These are phyloP conservation scores for Chlamydomonas sphaeroides DNA, from an alignment of 139 green algal genomes.

Conservation along the genomic window DNA sequence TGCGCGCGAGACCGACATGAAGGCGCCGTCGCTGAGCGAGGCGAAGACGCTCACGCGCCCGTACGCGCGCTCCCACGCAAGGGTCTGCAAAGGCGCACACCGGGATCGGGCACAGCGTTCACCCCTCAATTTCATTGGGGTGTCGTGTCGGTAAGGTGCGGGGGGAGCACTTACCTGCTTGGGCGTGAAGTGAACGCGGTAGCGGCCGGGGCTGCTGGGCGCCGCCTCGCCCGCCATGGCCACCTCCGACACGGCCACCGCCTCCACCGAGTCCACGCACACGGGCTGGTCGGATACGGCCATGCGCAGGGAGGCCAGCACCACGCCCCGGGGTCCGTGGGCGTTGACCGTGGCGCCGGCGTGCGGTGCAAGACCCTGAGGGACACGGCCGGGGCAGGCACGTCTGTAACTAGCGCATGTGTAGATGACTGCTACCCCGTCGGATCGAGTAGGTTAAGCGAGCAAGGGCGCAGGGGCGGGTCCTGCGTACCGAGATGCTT, in stretches of 20 bases:
- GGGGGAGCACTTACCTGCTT: slow-evolving; percentile 7
- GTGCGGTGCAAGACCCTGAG: not conserved
- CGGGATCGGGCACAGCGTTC: too few relatives aligned
- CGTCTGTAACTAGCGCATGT: too few relatives aligned
- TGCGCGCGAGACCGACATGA: slow-evolving; percentile 31
- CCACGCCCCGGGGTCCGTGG: not conserved
- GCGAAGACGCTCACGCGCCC: slow-evolving; percentile 48
- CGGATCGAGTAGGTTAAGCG: too few relatives aligned
- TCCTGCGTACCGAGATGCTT: not conserved
- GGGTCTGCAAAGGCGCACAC: too few relatives aligned
- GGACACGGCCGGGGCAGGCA: too few relatives aligned
- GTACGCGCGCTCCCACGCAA: slow-evolving; percentile 27
- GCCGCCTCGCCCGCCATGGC: not conserved
- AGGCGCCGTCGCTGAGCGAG: slow-evolving; percentile 43
- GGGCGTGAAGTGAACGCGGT: slow-evolving; percentile 11
- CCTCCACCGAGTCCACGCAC: slow-evolving; percentile 44
- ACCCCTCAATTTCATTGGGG: too few relatives aligned
- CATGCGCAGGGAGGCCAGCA: slow-evolving; percentile 2
- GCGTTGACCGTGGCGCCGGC: not conserved
- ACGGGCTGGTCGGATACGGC: slow-evolving; percentile 40
- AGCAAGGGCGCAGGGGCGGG: too few relatives aligned
- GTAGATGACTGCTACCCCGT: too few relatives aligned
- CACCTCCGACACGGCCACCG: slow-evolving; percentile 38
- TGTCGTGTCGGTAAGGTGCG: too few relatives aligned
- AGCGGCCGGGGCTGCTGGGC: slow-evolving; percentile 1